These are phyloP conservation scores for Kurtzmaniella quercitrusa DNA, from an alignment of 1,139 yeast species.

Conservation along the genomic window DNA sequence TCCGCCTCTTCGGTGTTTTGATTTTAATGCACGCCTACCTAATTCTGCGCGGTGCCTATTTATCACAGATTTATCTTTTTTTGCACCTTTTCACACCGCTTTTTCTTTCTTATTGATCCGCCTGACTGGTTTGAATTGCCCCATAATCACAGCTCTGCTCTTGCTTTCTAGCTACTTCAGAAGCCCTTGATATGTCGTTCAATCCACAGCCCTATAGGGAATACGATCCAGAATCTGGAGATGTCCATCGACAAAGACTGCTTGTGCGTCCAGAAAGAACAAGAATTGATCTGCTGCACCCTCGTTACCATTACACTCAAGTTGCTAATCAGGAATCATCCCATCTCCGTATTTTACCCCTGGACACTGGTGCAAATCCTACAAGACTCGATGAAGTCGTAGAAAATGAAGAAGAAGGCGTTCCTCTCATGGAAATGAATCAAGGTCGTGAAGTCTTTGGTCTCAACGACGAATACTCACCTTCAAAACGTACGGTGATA, in stretches of 20 bases:
- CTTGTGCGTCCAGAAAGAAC: constrained; percentile 80
- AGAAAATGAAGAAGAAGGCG: constrained; percentile 33
- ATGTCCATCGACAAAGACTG: constrained; percentile 56
- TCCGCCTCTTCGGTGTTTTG: no score
- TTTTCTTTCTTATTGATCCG: not conserved
- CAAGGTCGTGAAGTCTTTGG: constrained; percentile 55
- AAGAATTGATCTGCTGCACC: constrained; percentile 61
- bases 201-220: constrained; percentile 18
- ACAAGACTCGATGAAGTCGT: constrained; percentile 9
- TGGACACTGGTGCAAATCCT: constrained; percentile 53
- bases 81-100: no score
- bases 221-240: constrained; percentile 49
- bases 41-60: no score
- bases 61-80: no score
- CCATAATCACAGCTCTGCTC: no score
- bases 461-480: constrained; percentile 52
- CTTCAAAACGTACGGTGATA: constrained; percentile 25
- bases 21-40: no score
- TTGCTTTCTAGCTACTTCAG: no score
- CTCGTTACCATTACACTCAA: constrained; percentile 78
- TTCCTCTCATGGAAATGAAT: constrained; percentile 42
- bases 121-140: no score
- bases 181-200: no score
- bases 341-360: constrained; percentile 63
- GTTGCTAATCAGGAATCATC: constrained; percentile 67